These are phyloP conservation scores for Daldinia sp. DNA, from an alignment of 2,329 filamentous ascomycete genomes.

Conservation along the genomic window DNA sequence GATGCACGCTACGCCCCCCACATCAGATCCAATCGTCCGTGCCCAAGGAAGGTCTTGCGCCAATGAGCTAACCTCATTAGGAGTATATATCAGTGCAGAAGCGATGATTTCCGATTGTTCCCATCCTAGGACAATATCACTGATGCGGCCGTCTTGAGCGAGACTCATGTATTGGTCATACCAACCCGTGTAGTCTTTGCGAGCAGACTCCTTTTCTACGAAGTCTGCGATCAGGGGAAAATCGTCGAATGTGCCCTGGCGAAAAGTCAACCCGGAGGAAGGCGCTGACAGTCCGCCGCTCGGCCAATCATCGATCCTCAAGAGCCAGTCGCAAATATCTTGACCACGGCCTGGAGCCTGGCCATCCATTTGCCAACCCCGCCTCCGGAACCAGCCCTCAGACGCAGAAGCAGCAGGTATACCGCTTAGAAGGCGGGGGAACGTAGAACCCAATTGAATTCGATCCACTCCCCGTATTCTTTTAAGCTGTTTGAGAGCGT, in stretches of 20 bases:
- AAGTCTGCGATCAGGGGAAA: conserved; percentile 62
- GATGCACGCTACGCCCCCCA: conserved; percentile 71
- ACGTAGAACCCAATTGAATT: conserved; percentile 69
- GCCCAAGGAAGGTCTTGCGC: conserved; percentile 69
- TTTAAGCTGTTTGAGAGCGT: conserved; percentile 63
- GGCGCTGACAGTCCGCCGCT: conserved; percentile 53
- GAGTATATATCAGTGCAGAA: conserved; percentile 66
- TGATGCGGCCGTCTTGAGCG: conserved; percentile 60
- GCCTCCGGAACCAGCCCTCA: conserved; percentile 65
- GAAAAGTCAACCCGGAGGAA: conserved; percentile 58
- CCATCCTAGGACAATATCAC: conserved; percentile 67
- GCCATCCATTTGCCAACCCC: conserved; percentile 65
- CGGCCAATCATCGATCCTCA: conserved; percentile 64
- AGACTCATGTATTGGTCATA: conserved; percentile 69
- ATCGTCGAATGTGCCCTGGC: conserved; percentile 60
- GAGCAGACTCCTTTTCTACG: conserved; percentile 61
- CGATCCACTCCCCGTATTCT: conserved; percentile 65
- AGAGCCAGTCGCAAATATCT: conserved; percentile 65
- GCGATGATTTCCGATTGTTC: conserved; percentile 64
- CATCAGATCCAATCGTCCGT: conserved; percentile 60
- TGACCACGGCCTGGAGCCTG: conserved; percentile 61
- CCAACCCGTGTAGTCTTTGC: conserved; percentile 66
- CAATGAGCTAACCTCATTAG: conserved; percentile 59
- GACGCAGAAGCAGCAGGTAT: conserved; percentile 59
- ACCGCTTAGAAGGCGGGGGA: conserved; percentile 69